Evolutionary conservation across 257 asterid species (phyloP), one percentile per base, ranked within the genome.

Genomic region (Verbascum thapsus): DNA sequence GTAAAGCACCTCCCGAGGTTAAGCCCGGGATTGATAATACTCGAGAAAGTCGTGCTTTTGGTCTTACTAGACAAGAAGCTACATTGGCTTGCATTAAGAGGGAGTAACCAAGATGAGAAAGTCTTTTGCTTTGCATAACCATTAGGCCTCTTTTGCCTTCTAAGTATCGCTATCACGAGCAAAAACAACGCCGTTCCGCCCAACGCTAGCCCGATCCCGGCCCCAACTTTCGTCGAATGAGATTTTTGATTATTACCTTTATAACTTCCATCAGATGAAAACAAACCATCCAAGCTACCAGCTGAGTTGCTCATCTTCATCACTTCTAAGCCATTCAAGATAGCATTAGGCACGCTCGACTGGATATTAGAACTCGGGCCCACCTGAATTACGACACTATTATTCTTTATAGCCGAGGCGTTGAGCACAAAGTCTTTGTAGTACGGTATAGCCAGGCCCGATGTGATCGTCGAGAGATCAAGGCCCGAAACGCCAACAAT

Each of bases 251-350:
- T 67, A n/a, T 58, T 30, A 1, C 65, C 83, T 19, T 18, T 19
- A 35, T 71, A 44, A 15, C 44, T 17, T 20, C 78, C 81, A 8
- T 63, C 71, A 5, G 87, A 66, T 10, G 96, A 78, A 72, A 89
- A 88, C 53, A 88, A 48, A 0, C 99, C 99, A 58, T 92, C 96
- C 70, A 92, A 71, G 55, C 96, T 92, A 3, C 88, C 83, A 0
- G 84, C 99, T 0, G 81, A 74, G 70, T 89, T 90, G 84, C 97
- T 89, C 66, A 89, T 10, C 84, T 92, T 92, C 91, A 92, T 79
- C 76, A 87, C 86, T 81, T 92, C 99, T 69, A 92, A 26, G 2
- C 96, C 97, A 48, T 92, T 92, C 4, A 92, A 63, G 48, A 92
- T 80, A n/a, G 99, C 97, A 45, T 89, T 87, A 0, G 99, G 95